phyloP scores from a whole-genome alignment of 2,329 filamentous ascomycete species.

The Aspergillus sp. region DNA sequence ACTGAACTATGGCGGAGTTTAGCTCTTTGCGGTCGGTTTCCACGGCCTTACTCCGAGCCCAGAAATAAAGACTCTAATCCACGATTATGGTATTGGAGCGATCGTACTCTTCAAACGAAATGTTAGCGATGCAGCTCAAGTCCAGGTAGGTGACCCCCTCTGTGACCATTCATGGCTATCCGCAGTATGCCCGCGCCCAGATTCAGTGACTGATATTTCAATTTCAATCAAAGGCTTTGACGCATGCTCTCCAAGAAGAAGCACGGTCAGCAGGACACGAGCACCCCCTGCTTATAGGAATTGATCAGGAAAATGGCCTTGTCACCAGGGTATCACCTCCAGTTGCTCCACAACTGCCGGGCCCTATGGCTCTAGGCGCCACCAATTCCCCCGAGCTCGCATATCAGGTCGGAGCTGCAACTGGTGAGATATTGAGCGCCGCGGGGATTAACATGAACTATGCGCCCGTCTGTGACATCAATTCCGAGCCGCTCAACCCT shows the following conservation, averaged over 20 bases:
- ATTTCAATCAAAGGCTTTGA: constrained; percentile 28
- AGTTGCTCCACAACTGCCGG: constrained; percentile 44
- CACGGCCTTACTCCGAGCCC: constrained; percentile 41
- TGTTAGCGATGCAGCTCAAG: constrained; percentile 40
- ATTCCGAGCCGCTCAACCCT: constrained; percentile 48
- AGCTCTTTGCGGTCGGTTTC: constrained; percentile 51
- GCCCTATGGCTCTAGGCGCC: constrained; percentile 48
- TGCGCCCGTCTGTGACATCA: constrained; percentile 48
- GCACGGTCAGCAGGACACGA: constrained; percentile 42
- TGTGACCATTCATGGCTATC: neutral
- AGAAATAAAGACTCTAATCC: constrained; percentile 47
- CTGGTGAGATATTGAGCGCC: constrained; percentile 40
- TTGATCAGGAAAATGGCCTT: constrained; percentile 50
- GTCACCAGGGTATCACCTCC: constrained; percentile 46
- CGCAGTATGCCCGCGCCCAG: neutral
- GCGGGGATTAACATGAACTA: constrained; percentile 52
- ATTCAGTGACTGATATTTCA: constrained; percentile 1
- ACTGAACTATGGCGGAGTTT: neutral
- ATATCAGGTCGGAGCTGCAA: constrained; percentile 39
- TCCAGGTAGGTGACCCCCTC: constrained; percentile 29
- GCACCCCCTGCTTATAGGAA: constrained; percentile 46
- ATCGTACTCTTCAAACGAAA: constrained; percentile 48
- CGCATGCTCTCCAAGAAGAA: constrained; percentile 40
- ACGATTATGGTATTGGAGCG: constrained; percentile 43
- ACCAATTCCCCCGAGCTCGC: constrained; percentile 39